Evolutionary conservation across 768 basidiomycete species (phyloP), one percentile per base, ranked within the genome.

Genomic region (Sporobolomyces phaffii): DNA sequence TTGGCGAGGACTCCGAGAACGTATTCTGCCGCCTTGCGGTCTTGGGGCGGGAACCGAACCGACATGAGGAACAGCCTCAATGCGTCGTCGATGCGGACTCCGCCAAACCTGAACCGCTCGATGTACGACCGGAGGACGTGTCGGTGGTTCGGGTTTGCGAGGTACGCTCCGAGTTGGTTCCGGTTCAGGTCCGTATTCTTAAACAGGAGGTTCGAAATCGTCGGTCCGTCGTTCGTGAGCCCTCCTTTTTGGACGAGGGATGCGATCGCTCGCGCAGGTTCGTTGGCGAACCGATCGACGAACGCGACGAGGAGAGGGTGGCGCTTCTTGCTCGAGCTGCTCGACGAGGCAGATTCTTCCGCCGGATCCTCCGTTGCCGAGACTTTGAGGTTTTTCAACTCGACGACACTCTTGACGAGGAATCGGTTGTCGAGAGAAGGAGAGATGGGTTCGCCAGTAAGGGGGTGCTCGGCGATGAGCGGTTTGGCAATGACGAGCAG

Each of bases 401-500:
- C 84, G 36, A 93, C 89, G 50, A 94, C 86, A 72, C 85, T 91
- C 80, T 96, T 98, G 75, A 97, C 87, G 56, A 89, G 79, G 75
- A 89, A 94, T 75, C 85, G 86, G 74, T 87, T 83, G 73, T 92
- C 91, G 58, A 82, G 76, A 24, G 81, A 77, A 3, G 73, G 70
- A 3, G 80, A 80, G 61, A 81, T 79, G 28, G 84, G 84, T 62
- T 84, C 84, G 62, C 82, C 78, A 3, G 75, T 75, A 22, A 53
- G 52, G 11, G 77, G 71, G 22, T 78, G 77, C 48, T 88, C 86
- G 41, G 84, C 83, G 60, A 85, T 80, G 65, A 92, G 81, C 17
- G 92, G 92, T 77, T 98, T 98, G 44, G 93, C 87, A 71, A 98
- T 84, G 77, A 98, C 83, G 60, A 98, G 84, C 59, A 98, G 84